Evolutionary conservation across 306 rosid species (phyloP), one percentile per base, ranked within the genome.

Genomic region (Aeschynomene evenia): DNA sequence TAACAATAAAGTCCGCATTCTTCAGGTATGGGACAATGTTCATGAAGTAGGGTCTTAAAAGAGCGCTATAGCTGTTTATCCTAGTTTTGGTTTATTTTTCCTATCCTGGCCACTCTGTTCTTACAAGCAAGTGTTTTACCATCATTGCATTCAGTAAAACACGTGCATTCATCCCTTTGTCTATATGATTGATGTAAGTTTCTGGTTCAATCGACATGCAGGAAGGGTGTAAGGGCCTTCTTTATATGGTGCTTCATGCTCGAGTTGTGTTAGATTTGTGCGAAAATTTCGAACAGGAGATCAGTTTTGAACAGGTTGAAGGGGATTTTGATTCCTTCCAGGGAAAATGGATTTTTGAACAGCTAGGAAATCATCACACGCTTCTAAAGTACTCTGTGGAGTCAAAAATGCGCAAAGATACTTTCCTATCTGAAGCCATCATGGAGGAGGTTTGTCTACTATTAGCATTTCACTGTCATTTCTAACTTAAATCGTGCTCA

Each of bases 211-310:
- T 64, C 16, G 21, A 54, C 60, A 33, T 78, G 80, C 86, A 91
- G 97, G 97, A 91, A 80, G 97, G 97, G 53, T 91, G 92, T 69
- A 91, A 88, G 77, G 95, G 95, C 54, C 76, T 91, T 18, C 95
- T 91, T 59, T 91, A 91, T 82, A 88, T 91, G 95, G 97, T 88
- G 70, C 91, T 91, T 58, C 97, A 91, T 49, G 97, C 97, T 15
- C 92, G 92, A 24, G 97, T 91, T 39, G 87, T 91, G 68, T 81
- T 91, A 54, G 88, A 91, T 81, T 81, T 88, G 78, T 81, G 89
- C 19, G 95, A 91, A 68, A 76, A 51, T 53, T 83, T 81, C 66
- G 97, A 88, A 74, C 88, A 84, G 73, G 92, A 91, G 77, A 86
- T 91, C 73, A 83, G 85, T 75, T 91, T 91, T 74, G 90, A 84